Base-by-base conservation (phyloP, 2,329 filamentous ascomycete genomes). In the Hypoxylon sp. region DNA sequence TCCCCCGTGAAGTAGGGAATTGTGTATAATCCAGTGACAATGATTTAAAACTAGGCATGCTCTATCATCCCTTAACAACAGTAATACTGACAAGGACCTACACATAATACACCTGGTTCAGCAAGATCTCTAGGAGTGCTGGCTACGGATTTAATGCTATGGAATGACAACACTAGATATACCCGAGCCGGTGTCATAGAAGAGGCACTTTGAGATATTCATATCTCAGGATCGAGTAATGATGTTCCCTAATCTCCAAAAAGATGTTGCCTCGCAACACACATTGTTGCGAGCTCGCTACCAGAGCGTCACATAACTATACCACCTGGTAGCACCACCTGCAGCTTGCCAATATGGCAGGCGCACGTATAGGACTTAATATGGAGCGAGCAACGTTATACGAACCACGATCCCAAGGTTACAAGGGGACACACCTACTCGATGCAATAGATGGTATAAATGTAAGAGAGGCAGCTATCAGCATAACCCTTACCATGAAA, bases 221-320 rank as follows among this genome's bases (percentile, higher is more conserved):
- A 26, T 42, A 33, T 64, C 46, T 66, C 24, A 31, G 22, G 14
- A 6, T 44, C 17, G n/a, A 29, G 11, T 31, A 24, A 48, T 51
- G 46, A 60, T 63, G 53, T 11, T 17, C 60, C 65, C 54, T 63
- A 70, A 70, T 68, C 54, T 65, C 65, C 65, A 59, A 62, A 19
- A 22, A 48, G n/a, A 26, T 47, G 17, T 44, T 13, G 54, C 51
- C 9, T 13, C 31, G 63, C 59, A 52, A 50, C 31, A 67, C 55
- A 44, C n/a, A 24, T 52, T 29, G 44, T 56, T 37, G 19, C 24
- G n/a, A 66, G 42, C 37, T 65, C 55, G 65, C 62, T 61, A 61
- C 51, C n/a, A 42, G 54, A 47, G 51, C 31, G 26, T 37, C 22
- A 54, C 53, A 44, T 24, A 60, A 52, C 29, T 33, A 42, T 51